Percentiles rank a stretch among this genome's conserved stretches.
Evolutionary conservation across 352 stramenopile species (phyloP).

Genomic region (Pythium apleroticum): DNA sequence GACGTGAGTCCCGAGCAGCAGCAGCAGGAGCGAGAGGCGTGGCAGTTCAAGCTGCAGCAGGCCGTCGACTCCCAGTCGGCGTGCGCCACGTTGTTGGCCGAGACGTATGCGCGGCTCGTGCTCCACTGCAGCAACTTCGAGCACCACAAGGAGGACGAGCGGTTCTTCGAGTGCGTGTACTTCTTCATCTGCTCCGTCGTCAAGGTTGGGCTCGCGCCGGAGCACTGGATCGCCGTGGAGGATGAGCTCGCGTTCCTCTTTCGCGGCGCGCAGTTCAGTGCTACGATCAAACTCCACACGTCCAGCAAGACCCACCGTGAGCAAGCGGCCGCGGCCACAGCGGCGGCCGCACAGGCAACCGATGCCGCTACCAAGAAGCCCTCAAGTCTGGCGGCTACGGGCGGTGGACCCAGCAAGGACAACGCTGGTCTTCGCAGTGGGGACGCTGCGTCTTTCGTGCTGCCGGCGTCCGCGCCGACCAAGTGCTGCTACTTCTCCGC

Average conservation of each 20-base stretch:
- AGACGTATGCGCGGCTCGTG: constrained; percentile 64
- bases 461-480: constrained; percentile 37
- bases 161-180: constrained; percentile 81
- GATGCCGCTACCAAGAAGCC: constrained; percentile 38
- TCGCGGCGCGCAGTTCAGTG: constrained; percentile 68
- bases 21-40: constrained; percentile 9
- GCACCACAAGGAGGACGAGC: constrained; percentile 80
- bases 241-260: constrained; percentile 77
- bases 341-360: background rate
- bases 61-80: constrained; percentile 20
- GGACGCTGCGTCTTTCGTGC: constrained; percentile 39
- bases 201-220: constrained; percentile 55
- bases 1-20: constrained; percentile 5
- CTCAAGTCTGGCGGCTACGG: constrained; percentile 35
- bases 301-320: constrained; percentile 15
- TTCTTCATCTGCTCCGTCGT: constrained; percentile 75
- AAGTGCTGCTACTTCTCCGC: constrained; percentile 60
- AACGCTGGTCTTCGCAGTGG: background rate
- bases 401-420: constrained; percentile 8
- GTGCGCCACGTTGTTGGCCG: constrained; percentile 40
- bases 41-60: constrained; percentile 11
- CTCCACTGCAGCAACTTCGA: constrained; percentile 85
- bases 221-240: constrained; percentile 63
- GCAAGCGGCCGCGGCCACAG: constrained; percentile 3
- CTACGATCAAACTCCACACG: constrained; percentile 52